Percentiles rank a stretch among this genome's conserved stretches.
Evolutionary conservation across 2,329 filamentous ascomycete genomes (phyloP).

Genomic region (Epichloe aotearoae): DNA sequence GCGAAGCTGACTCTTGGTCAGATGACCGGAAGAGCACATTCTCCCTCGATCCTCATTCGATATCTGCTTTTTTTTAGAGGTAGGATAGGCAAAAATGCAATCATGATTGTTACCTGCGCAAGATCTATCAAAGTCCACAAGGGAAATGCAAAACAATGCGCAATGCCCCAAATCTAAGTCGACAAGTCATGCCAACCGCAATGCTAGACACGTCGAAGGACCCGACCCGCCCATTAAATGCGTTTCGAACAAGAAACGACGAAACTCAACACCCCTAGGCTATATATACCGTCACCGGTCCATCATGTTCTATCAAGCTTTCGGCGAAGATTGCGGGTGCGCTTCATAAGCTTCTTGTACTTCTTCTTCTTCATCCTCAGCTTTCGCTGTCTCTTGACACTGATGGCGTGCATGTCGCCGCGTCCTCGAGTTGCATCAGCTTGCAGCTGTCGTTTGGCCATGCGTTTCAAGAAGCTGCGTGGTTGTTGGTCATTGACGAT

Average conservation of each 20-base stretch:
- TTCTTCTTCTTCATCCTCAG: conserved; percentile 99
- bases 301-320: conserved; percentile 58
- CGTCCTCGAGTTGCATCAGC: conserved; percentile 41
- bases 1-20: not conserved
- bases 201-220: conserved; percentile 19
- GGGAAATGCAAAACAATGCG: conserved; percentile 15
- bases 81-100: conserved; percentile 8
- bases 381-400: conserved; percentile 82
- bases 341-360: conserved; percentile 98
- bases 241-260: conserved; percentile 11
- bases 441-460: conserved; percentile 49
- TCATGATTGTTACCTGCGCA: conserved; percentile 19
- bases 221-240: conserved; percentile 13
- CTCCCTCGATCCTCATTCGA: not conserved
- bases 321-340: conserved; percentile 74
- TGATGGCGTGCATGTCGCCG: conserved; percentile 64
- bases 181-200: conserved; percentile 14
- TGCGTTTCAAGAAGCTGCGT: conserved; percentile 55
- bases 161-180: conserved; percentile 13
- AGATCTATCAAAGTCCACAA: conserved; percentile 17
- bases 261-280: conserved; percentile 8
- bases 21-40: not conserved
- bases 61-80: too few relatives aligned
- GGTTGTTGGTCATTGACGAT: conserved; percentile 36
- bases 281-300: conserved; percentile 14